Base-by-base conservation (phyloP, 306 rosid genomes). In the Oemleria cerasiformis region DNA sequence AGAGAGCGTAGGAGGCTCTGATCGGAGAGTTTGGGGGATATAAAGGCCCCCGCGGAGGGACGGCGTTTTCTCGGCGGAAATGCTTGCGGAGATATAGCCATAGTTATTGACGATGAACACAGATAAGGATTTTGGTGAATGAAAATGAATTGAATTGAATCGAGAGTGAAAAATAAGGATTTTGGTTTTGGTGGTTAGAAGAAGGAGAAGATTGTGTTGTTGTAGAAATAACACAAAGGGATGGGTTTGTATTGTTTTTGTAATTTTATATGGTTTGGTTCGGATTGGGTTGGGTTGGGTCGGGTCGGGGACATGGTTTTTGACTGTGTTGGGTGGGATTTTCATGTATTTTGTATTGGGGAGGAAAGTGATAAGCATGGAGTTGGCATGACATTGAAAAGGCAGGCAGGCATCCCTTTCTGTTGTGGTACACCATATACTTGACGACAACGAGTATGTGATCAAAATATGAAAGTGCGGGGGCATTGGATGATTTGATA, bases 61-160 rank as follows among this genome's bases (percentile, higher is more conserved):
- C 90, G 92, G 56, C 92, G 88, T 68, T 87, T 94, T 43, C 86
- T 47, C 7, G 84, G 78, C 1, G 85, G 83, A 53, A 91, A 87
- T 5, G 70, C 63, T 64, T 84, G 77, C 0, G 86, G 88, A 34
- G 87, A 70, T 41, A 94, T 65, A 3, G 90, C 87, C 97, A 94
- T 93, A 54, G 54, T 72, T 53, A 53, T 8, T 7, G 21, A 53
- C 19, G 58, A 53, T 7, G 10, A 3, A 8, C 17, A 3, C 4
- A 55, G 2, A 7, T 9, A 21, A 11, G 36, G 2, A 21, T n/a
- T n/a, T n/a, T n/a, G n/a, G n/a, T n/a, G n/a, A n/a, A n/a, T n/a
- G n/a, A n/a, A n/a, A 15, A 49, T 5, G 5, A 49, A 49, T 11
- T 49, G 49, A 7, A 39, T 41, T 5, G n/a, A n/a, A n/a, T 45